Percentiles rank a stretch among this genome's conserved stretches.
These are phyloP conservation scores for Geotrichum reessii DNA, from an alignment of 1,139 yeast species.

Conservation along the genomic window DNA sequence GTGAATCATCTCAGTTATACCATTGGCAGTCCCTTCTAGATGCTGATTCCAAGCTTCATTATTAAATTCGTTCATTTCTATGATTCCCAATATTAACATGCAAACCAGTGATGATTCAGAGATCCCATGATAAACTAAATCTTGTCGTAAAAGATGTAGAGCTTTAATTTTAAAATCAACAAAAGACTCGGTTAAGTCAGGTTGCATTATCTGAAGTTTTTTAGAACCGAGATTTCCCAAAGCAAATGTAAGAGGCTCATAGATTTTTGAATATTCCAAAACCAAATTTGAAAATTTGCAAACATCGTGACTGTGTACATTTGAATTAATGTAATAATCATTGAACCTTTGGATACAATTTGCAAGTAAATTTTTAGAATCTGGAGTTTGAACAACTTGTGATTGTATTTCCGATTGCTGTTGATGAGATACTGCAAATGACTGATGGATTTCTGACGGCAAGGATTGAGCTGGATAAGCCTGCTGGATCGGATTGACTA, in stretches of 20 bases:
- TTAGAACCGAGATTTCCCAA: constrained; percentile 7
- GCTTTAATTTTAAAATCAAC: constrained; percentile 14
- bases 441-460: not conserved
- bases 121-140: constrained; percentile 8
- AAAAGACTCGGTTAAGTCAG: constrained; percentile 1
- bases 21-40: constrained; percentile 14
- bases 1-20: constrained; percentile 7
- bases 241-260: constrained; percentile 14
- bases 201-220: not conserved
- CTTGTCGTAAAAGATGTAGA: constrained; percentile 9
- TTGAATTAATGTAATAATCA: not conserved
- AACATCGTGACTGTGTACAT: not conserved
- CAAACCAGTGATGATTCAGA: constrained; percentile 13
- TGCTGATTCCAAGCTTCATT: constrained; percentile 12
- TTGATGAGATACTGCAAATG: not conserved
- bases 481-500: not conserved
- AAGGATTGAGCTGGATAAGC: not conserved
- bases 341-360: not conserved
- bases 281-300: not conserved
- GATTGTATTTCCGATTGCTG: not conserved
- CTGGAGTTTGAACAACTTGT: not conserved
- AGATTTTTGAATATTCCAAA: not conserved
- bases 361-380: not conserved
- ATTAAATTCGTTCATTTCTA: constrained; percentile 14
- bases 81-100: constrained; percentile 13